phyloP scores from a whole-genome alignment of 495 filamentous ascomycete genomes.

The Aspergillus carlsbadensis region DNA sequence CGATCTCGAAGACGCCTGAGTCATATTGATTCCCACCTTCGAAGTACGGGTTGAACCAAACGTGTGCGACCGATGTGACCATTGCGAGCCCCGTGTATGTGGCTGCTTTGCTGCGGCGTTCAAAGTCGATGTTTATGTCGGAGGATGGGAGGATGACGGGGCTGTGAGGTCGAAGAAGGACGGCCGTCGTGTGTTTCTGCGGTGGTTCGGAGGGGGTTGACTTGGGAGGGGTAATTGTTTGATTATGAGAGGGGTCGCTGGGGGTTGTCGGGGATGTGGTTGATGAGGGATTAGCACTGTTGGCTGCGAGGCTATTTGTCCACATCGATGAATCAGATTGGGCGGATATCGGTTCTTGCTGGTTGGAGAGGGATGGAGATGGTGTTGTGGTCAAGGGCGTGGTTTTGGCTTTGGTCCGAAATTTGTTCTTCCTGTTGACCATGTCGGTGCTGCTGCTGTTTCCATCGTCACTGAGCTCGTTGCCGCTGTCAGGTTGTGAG shows the following conservation, averaged over 20 bases:
- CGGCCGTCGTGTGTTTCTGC: constrained; percentile 39
- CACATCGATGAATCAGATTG: not conserved
- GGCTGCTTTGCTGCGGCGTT: constrained; percentile 74
- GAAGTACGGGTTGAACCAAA: constrained; percentile 96
- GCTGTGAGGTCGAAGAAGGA: constrained; percentile 70
- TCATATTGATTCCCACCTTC: constrained; percentile 71
- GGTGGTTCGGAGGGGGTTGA: constrained; percentile 17
- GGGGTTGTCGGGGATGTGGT: constrained; percentile 2
- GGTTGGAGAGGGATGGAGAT: not conserved
- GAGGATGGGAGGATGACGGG: constrained; percentile 70
- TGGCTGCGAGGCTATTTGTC: constrained; percentile 5
- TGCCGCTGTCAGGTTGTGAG: not conserved
- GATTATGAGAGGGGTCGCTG: constrained; percentile 10
- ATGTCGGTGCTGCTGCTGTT: constrained; percentile 11
- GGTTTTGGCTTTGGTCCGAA: not conserved
- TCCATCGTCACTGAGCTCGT: not conserved
- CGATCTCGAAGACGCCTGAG: constrained; percentile 61
- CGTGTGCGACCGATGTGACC: constrained; percentile 89
- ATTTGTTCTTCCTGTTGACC: not conserved
- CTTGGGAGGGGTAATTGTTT: constrained; percentile 8
- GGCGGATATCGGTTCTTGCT: constrained; percentile 14
- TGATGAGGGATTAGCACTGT: not conserved
- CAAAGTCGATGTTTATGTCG: constrained; percentile 88
- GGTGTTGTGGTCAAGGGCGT: not conserved
- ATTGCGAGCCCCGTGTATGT: constrained; percentile 74